Evolutionary conservation across 2,329 filamentous ascomycete genomes (phyloP), one percentile per base, ranked within the genome.

Genomic region (Fusarium camptoceras): DNA sequence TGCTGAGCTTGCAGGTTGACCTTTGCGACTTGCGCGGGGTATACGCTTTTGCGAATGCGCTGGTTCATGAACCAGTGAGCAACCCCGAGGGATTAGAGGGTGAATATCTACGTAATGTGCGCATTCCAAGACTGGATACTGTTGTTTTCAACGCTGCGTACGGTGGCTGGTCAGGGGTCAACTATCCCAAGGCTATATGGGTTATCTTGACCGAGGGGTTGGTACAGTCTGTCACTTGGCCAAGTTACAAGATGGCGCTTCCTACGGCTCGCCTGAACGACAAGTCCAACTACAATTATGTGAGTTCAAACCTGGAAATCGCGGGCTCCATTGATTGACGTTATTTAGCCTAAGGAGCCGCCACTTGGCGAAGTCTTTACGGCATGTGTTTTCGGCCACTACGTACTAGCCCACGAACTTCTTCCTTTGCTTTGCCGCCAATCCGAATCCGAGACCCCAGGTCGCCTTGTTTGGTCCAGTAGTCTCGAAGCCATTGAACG

Each of bases 341-440:
- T 51, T 25, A 14, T 18, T 44, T 86, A 94, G 76, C 81, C 86
- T 16, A 76, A 79, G 5, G 77, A 79, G 66, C 89, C 91, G 1
- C 81, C 83, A 8, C 82, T 99, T 1, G 94, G 94, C 5, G 86
- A 93, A 71, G 89, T 97, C 20, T 99, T 98, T 78, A 92, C 91
- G 78, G 91, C 95, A 51, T 98, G 98, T 77, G 87, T 97, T 30
- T 98, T 99, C 77, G 96, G 96, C 0, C 96, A 99, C 82, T 98
- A 99, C 78, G 82, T 98, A 76, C 88, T 99, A 25, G 88, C 89
- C 18, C 94, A 97, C 78, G 89, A 91, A 76, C 86, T 98, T 14
- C 86, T 92, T 71, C 91, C 93, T 0, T 83, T 98, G 14, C 86
- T 99, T 73, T 82, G 83, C 74, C 83, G 88, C 53, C 76, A 76